Evolutionary conservation across 2,329 filamentous ascomycete genomes (phyloP).

Genomic region (Diaporthe citriasiana): DNA sequence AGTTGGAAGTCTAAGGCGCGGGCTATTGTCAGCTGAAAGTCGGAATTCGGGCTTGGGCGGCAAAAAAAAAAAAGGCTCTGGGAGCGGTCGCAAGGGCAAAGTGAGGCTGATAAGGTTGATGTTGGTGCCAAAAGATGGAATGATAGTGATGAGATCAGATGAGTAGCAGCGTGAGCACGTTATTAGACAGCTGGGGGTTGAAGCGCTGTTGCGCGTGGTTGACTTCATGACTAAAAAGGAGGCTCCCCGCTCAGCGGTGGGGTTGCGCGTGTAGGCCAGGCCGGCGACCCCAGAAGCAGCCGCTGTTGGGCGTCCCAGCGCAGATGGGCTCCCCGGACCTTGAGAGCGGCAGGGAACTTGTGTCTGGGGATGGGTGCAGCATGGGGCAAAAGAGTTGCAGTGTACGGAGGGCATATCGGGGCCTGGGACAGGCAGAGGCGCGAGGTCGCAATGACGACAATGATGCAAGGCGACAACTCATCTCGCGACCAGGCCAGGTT

Average conservation of each 20-base stretch:
- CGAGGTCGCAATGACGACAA: conserved; percentile 41
- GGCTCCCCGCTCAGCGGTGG: conserved; percentile 51
- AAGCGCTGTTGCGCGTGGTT: conserved; percentile 46
- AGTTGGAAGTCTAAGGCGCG: conserved; percentile 47
- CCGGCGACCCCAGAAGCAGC: conserved; percentile 42
- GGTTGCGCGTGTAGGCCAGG: conserved; percentile 48
- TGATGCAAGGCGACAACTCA: conserved; percentile 35
- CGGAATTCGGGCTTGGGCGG: conserved; percentile 21
- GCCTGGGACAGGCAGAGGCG: conserved; percentile 24
- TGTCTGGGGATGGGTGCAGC: conserved; percentile 17
- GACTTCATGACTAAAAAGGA: conserved; percentile 49
- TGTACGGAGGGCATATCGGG: conserved; percentile 27
- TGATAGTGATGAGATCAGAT: conserved; percentile 45
- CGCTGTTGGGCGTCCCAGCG: conserved; percentile 34
- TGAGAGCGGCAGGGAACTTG: neutral
- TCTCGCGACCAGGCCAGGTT: conserved; percentile 39
- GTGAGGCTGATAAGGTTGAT: conserved; percentile 40
- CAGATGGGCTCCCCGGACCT: conserved; percentile 1
- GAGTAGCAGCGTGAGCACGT: conserved; percentile 44
- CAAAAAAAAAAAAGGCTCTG: conserved; percentile 40
- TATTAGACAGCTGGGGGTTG: conserved; percentile 38
- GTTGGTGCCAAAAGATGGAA: conserved; percentile 43
- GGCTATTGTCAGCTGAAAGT: conserved; percentile 46
- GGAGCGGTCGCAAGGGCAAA: conserved; percentile 37
- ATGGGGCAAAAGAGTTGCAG: conserved; percentile 18